Evolutionary conservation across 164 flowering plant genomes (phyloP).

Genomic region (Vitis rotundifolia): DNA sequence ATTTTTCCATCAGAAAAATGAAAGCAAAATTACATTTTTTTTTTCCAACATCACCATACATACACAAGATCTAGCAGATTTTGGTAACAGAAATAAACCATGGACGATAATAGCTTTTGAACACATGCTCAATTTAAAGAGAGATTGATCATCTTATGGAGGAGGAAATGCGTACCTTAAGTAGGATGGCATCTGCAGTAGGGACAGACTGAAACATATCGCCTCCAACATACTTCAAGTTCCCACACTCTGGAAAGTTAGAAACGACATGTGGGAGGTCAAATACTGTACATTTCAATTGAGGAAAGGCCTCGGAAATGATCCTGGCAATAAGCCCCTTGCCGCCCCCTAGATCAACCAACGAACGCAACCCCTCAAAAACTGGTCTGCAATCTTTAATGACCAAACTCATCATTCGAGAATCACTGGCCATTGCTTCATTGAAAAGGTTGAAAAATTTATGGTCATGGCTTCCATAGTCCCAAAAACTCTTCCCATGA

Average conservation of each 20-base stretch:
- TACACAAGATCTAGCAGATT: not conserved
- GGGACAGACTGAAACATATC: conserved; percentile 30
- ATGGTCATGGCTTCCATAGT: conserved; percentile 4
- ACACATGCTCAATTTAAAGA: too few relatives aligned
- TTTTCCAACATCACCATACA: not conserved
- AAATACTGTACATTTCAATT: conserved; percentile 23
- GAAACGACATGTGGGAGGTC: conserved; percentile 24
- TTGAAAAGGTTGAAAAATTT: conserved; percentile 17
- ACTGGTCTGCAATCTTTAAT: conserved; percentile 10
- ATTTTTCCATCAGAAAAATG: not conserved
- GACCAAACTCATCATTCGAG: conserved; percentile 17
- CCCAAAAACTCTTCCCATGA: conserved; percentile 29
- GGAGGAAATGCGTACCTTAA: conserved; percentile 21
- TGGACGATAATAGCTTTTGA: too few relatives aligned
- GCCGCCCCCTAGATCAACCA: conserved; percentile 34
- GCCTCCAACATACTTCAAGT: conserved; percentile 25
- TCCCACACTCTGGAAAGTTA: conserved; percentile 1
- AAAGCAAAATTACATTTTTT: not conserved
- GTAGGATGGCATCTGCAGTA: conserved; percentile 23
- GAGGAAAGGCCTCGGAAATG: conserved; percentile 23
- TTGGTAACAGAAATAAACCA: too few relatives aligned
- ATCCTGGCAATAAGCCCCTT: conserved; percentile 13
- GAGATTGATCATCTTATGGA: too few relatives aligned
- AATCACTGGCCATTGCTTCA: conserved; percentile 26
- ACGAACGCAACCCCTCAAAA: conserved; percentile 21